Percentiles rank a stretch among this genome's conserved stretches.
Conservation (phyloP, 2,329 filamentous ascomycete species). For the Xylaria hypoxylon region DNA sequence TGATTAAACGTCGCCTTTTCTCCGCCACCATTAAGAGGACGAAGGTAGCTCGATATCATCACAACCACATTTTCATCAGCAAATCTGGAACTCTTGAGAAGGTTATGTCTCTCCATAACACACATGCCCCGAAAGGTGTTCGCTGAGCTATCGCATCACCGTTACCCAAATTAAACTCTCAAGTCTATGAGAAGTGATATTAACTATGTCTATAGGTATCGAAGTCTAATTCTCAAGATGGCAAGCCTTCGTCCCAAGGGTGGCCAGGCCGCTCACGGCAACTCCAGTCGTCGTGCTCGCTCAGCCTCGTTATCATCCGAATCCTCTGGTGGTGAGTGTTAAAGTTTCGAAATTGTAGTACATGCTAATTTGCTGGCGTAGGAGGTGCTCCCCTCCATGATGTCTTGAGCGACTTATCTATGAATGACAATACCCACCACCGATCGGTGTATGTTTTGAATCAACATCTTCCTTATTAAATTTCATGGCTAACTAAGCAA, state of each 20-base stretch:
- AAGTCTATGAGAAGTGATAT: neutral
- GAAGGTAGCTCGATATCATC: neutral
- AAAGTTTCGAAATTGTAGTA: neutral
- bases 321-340: slow-evolving; percentile 35
- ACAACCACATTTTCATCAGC: neutral
- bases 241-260: slow-evolving; percentile 25
- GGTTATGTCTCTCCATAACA: neutral
- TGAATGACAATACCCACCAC: slow-evolving; percentile 28
- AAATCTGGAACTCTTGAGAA: neutral
- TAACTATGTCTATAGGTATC: slow-evolving; percentile 12
- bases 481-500: slow-evolving; percentile 11
- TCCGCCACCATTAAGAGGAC: neutral
- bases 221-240: slow-evolving; percentile 19
- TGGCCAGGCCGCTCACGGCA: slow-evolving; percentile 4
- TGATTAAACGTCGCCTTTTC: slow-evolving; percentile 4
- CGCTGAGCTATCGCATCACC: neutral
- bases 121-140: too few species aligned
- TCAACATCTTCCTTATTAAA: neutral
- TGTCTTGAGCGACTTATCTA: slow-evolving; percentile 28
- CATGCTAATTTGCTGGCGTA: slow-evolving; percentile 21
- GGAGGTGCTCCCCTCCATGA: slow-evolving; percentile 35
- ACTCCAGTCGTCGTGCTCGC: slow-evolving; percentile 26
- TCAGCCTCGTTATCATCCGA: slow-evolving; percentile 37
- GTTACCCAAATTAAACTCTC: neutral
- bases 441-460: slow-evolving; percentile 32